Percentiles rank a stretch among this genome's conserved stretches.
phyloP scores from a whole-genome alignment of 805 yeast genomes.

The Tetrapisispora taiwanensis region DNA sequence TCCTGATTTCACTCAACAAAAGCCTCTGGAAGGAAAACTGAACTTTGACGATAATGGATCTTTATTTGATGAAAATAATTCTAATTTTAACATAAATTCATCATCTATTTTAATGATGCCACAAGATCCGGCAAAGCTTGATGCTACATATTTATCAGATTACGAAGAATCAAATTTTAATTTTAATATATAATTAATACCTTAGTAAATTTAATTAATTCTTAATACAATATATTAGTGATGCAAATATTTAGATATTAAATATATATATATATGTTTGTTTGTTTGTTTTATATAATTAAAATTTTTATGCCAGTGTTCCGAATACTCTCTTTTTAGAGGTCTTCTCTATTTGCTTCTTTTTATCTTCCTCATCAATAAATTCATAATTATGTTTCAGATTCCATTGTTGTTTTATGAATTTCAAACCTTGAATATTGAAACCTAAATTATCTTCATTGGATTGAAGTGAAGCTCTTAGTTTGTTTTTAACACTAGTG shows the following conservation, averaged over 20 bases:
- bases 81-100: neutral
- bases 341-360: constrained; percentile 40
- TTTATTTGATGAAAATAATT: neutral
- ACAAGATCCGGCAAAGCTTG: neutral
- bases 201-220: neutral
- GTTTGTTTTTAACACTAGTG: constrained; percentile 47
- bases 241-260: neutral
- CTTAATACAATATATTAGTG: neutral
- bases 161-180: neutral
- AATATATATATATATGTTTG: neutral
- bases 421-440: constrained; percentile 75
- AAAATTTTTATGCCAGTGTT: constrained; percentile 30
- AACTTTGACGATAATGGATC: constrained; percentile 4
- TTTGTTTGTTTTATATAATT: neutral
- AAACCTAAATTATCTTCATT: constrained; percentile 60
- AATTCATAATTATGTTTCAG: constrained; percentile 63
- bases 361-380: constrained; percentile 55
- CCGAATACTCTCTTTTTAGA: constrained; percentile 68
- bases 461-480: constrained; percentile 45
- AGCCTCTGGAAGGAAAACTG: constrained; percentile 20
- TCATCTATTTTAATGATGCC: neutral
- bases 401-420: constrained; percentile 69
- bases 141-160: constrained; percentile 63
- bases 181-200: neutral
- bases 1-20: constrained; percentile 9